Percentiles rank a stretch among this genome's conserved stretches.
phyloP scores from a whole-genome alignment of 192 early-diverging fungal species.

The Linnemannia schmuckeri region DNA sequence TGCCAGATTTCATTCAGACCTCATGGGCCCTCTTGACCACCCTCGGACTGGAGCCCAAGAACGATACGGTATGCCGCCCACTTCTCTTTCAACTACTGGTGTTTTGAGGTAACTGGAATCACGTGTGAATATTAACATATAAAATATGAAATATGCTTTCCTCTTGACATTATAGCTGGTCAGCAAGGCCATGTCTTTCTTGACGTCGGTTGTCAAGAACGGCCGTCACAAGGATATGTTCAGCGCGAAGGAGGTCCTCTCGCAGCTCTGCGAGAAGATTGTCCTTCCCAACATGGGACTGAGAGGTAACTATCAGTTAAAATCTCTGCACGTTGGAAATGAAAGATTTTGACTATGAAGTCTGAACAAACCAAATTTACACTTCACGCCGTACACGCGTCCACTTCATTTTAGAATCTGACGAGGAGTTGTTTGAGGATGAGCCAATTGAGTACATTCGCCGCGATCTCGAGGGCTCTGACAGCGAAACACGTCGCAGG shows the following conservation, averaged over 20 bases:
- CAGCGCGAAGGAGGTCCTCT: constrained; percentile 75
- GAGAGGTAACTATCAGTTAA: constrained; percentile 61
- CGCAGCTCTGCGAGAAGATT: constrained; percentile 90
- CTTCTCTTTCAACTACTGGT: constrained; percentile 3
- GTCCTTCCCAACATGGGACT: constrained; percentile 93
- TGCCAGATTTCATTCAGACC: constrained; percentile 88
- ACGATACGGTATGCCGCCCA: constrained; percentile 76
- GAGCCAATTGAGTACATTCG: constrained; percentile 97
- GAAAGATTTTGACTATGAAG: background rate
- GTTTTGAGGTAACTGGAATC: background rate
- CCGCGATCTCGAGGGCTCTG: constrained; percentile 92
- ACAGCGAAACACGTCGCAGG: constrained; percentile 92
- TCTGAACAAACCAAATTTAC: background rate
- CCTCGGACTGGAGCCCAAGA: constrained; percentile 76
- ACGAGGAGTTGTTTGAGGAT: constrained; percentile 97
- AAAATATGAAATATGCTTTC: constrained; percentile 1
- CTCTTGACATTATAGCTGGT: constrained; percentile 72
- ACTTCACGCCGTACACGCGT: background rate
- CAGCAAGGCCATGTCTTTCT: constrained; percentile 89
- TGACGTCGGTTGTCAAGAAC: constrained; percentile 88
- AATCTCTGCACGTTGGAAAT: background rate
- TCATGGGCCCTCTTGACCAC: constrained; percentile 91
- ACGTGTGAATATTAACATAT: background rate
- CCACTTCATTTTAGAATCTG: constrained; percentile 61
- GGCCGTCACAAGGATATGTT: constrained; percentile 82